phyloP scores from a whole-genome alignment of 2,329 filamentous ascomycete species.

The Trichoderma koningiopsis region DNA sequence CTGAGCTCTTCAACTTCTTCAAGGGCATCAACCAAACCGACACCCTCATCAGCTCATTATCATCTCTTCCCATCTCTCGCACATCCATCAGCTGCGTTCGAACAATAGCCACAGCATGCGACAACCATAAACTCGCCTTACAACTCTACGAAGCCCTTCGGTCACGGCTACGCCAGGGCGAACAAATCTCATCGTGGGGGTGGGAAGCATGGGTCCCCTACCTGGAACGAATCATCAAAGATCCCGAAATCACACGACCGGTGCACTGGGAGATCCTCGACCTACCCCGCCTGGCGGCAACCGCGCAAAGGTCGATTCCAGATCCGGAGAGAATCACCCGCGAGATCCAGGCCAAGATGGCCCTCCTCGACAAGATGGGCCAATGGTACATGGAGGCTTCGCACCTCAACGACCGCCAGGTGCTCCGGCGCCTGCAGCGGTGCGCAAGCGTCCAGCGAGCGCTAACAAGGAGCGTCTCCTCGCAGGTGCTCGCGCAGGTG shows the following conservation, averaged over 20 bases:
- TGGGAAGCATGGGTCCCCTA: constrained; percentile 41
- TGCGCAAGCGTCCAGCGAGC: constrained; percentile 34
- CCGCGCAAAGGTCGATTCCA: background rate
- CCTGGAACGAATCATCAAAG: constrained; percentile 39
- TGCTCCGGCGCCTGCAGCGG: constrained; percentile 37
- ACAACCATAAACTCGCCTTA: constrained; percentile 35
- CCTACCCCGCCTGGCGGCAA: constrained; percentile 22
- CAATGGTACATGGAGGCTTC: constrained; percentile 35
- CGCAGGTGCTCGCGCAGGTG: constrained; percentile 34
- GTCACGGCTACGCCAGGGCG: background rate
- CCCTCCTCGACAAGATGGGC: constrained; percentile 38
- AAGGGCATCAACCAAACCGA: constrained; percentile 27
- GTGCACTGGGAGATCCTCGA: constrained; percentile 37
- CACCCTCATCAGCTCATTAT: constrained; percentile 21
- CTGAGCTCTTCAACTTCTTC: constrained; percentile 28
- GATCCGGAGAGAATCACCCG: constrained; percentile 4
- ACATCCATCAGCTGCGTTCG: constrained; percentile 26
- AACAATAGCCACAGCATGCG: constrained; percentile 28
- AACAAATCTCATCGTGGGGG: constrained; percentile 31
- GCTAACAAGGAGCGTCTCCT: constrained; percentile 32
- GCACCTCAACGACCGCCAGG: constrained; percentile 36
- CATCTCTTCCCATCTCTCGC: constrained; percentile 13
- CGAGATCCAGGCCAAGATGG: constrained; percentile 32
- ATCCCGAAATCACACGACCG: constrained; percentile 32
- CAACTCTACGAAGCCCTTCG: constrained; percentile 31